A percentile compares a stretch with the other conserved stretches of the same genome.
phyloP scores from a whole-genome alignment of 352 stramenopile species.

The Phytophthora idaei region DNA sequence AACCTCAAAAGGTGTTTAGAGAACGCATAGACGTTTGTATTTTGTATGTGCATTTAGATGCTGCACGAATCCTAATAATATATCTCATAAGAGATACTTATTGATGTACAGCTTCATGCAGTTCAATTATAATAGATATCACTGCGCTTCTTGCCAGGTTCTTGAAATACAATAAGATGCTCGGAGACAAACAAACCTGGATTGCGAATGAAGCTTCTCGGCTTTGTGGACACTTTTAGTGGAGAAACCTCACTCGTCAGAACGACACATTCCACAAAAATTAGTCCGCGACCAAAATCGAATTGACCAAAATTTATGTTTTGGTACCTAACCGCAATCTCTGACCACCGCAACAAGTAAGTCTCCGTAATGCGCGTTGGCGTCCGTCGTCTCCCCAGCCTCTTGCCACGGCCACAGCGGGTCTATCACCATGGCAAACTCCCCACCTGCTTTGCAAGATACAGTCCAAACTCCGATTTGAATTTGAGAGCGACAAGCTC shows the following conservation, averaged over 20 bases:
- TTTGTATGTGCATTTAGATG: background rate
- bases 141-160: too few relatives aligned
- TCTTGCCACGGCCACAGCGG: background rate
- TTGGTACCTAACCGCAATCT: too few relatives aligned
- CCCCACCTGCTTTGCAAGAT: background rate
- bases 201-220: too few relatives aligned
- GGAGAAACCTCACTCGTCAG: too few relatives aligned
- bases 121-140: too few relatives aligned
- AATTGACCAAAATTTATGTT: background rate
- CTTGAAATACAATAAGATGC: too few relatives aligned
- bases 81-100: too few relatives aligned
- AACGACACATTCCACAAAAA: too few relatives aligned
- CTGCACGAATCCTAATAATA: background rate
- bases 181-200: too few relatives aligned
- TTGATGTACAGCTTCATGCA: too few relatives aligned
- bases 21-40: background rate
- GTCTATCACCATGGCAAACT: background rate
- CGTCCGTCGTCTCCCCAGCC: background rate
- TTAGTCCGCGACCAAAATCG: background rate
- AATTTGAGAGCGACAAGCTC: conserved; percentile 2
- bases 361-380: background rate
- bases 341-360: background rate
- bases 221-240: too few relatives aligned
- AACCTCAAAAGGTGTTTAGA: background rate
- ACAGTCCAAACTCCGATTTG: background rate